Percentiles rank a stretch among this genome's conserved stretches.
These are phyloP conservation scores for Plasmodium vivax DNA, from an alignment of 169 alveolate species.

Conservation along the genomic window DNA sequence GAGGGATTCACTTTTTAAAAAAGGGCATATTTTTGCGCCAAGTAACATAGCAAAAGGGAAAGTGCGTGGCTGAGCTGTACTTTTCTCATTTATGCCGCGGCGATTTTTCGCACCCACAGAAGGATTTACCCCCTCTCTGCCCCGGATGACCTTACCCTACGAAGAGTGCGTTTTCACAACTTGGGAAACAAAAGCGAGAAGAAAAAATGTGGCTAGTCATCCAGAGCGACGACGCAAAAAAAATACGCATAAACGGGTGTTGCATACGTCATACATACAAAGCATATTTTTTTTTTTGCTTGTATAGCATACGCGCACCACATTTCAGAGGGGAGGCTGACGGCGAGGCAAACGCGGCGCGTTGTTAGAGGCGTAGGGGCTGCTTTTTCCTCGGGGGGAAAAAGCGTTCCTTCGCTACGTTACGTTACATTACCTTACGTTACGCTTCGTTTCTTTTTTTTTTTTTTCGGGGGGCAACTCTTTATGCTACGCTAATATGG, in stretches of 20 bases:
- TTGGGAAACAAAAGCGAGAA: background rate
- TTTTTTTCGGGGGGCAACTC: background rate
- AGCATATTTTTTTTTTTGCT: no score
- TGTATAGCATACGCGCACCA: background rate
- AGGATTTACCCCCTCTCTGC: background rate
- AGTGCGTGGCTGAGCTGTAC: background rate
- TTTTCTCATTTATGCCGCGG: background rate
- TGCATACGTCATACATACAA: background rate
- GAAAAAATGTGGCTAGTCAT: background rate
- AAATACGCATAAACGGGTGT: background rate
- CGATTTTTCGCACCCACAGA: background rate
- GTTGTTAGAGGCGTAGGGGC: constrained; percentile 55
- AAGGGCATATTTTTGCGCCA: background rate
- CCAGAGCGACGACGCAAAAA: background rate
- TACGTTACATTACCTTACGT: background rate
- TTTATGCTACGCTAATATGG: background rate
- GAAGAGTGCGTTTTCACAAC: background rate
- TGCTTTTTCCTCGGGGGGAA: background rate
- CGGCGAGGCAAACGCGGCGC: background rate
- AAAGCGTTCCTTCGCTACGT: background rate
- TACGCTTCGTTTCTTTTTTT: background rate
- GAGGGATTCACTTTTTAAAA: background rate
- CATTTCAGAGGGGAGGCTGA: background rate
- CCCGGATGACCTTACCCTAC: background rate
- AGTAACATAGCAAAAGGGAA: background rate